Evolutionary conservation across 352 stramenopile genomes (phyloP), one percentile per base, ranked within the genome.

Genomic region (Phytopythium kandeliae): DNA sequence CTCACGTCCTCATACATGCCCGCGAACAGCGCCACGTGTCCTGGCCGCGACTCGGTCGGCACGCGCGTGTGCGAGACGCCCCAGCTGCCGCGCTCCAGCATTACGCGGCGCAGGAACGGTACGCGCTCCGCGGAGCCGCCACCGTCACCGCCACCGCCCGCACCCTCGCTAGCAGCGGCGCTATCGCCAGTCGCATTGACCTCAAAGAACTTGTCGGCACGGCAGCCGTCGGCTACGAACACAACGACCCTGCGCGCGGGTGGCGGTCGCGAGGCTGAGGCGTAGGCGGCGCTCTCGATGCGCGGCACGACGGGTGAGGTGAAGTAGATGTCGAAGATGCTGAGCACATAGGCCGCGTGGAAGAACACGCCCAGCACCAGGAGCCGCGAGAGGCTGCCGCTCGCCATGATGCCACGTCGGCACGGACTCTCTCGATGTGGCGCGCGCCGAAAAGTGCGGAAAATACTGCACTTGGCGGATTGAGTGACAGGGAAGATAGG

Each of bases 301-400:
- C 84, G 69, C 22, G 60, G 59, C 31, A 92, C 84, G 4, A 95
- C 75, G 33, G 81, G 84, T 10, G 81, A 92, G 55, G 78, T 91
- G 67, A 95, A 95, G 81, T 95, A 95, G 50, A 95, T 92, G 66
- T 95, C 84, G 57, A 95, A 92, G 71, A 95, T 92, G 56, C 84
- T 95, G 24, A 92, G 65, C 54, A 95, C 78, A 72, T 95, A 95
- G 43, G 86, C 57, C 22, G 67, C 72, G 61, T 95, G 84, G 68
- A 95, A 90, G 46, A 74, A 42, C 40, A 91, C 79, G 55, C 81
- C 81, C 28, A 92, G 69, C 55, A 88, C 40, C 31, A 92, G 66
- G 35, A 92, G 60, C 38, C 25, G 45, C 31, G 63, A 40, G 22
- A 70, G 41, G 2, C 66, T 63, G 11, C 43, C 51, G n/a, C 51